phyloP scores from a whole-genome alignment of 306 rosid species.

The Boehmeria nivea region DNA sequence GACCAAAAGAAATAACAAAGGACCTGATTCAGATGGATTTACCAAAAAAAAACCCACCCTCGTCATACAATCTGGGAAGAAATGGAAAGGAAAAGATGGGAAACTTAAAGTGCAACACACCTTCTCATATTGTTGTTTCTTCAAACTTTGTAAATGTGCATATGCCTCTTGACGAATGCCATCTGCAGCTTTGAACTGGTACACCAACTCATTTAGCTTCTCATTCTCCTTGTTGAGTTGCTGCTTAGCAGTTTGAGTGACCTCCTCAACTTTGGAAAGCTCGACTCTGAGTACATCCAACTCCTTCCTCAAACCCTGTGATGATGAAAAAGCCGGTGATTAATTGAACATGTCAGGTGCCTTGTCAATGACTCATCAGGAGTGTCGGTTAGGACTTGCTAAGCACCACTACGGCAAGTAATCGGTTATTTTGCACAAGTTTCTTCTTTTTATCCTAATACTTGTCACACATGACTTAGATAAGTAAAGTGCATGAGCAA shows the following conservation, averaged over 20 bases:
- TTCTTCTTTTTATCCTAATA: too few relatives aligned
- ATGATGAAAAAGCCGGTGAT: conserved; percentile 22
- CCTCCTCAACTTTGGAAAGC: conserved; percentile 48
- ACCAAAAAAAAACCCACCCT: too few relatives aligned
- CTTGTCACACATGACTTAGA: too few relatives aligned
- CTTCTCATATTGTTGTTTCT: conserved; percentile 57
- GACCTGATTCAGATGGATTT: too few relatives aligned
- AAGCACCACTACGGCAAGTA: too few relatives aligned
- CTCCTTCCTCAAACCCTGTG: conserved; percentile 57
- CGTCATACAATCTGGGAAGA: too few relatives aligned
- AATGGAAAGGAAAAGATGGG: too few relatives aligned
- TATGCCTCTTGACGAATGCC: conserved; percentile 72
- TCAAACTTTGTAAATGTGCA: conserved; percentile 49
- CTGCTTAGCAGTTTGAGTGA: conserved; percentile 55
- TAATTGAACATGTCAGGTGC: not conserved
- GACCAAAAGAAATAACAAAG: too few relatives aligned
- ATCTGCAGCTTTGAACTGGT: conserved; percentile 57
- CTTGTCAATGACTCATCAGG: too few relatives aligned
- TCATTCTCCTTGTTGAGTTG: conserved; percentile 37
- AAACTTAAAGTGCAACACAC: conserved; percentile 35
- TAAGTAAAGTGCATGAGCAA: conserved; percentile 1
- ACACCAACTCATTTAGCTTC: conserved; percentile 33
- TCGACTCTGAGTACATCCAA: conserved; percentile 50
- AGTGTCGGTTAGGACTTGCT: too few relatives aligned
- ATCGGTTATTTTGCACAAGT: too few relatives aligned